Percentiles rank a stretch among this genome's conserved stretches.
Evolutionary conservation across 805 yeast genomes (phyloP).

Genomic region (Candida ortonii): DNA sequence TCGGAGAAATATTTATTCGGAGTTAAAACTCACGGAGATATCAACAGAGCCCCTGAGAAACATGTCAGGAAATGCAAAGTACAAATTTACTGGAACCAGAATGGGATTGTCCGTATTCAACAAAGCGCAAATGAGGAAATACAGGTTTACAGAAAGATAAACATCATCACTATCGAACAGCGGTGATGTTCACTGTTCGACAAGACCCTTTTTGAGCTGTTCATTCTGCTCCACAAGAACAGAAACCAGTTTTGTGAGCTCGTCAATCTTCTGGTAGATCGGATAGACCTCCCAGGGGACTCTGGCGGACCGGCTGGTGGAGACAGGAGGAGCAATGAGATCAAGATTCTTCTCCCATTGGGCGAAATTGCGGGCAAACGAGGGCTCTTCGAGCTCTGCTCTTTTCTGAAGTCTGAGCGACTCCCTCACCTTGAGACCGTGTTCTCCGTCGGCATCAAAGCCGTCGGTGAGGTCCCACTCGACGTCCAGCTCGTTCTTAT

Average conservation of each 20-base stretch:
- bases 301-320: constrained; percentile 50
- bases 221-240: constrained; percentile 24
- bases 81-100: no score
- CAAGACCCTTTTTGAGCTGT: constrained; percentile 10
- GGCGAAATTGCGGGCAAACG: constrained; percentile 49
- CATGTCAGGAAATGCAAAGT: no score
- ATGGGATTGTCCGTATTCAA: no score
- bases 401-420: constrained; percentile 48
- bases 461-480: constrained; percentile 88
- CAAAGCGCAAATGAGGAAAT: no score
- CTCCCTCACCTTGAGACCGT: constrained; percentile 33
- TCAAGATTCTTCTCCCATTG: constrained; percentile 53
- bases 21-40: no score
- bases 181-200: no score
- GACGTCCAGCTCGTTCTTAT: constrained; percentile 71
- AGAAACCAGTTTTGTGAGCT: constrained; percentile 40
- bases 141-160: no score
- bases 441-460: constrained; percentile 40
- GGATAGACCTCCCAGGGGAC: constrained; percentile 64
- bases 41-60: no score
- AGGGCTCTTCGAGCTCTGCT: constrained; percentile 70
- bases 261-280: constrained; percentile 50
- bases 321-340: constrained; percentile 55
- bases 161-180: neutral
- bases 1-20: constrained; percentile 1